Evolutionary conservation across 2,329 filamentous ascomycete species (phyloP), one percentile per base, ranked within the genome.

Genomic region (Fusarium sp.): DNA sequence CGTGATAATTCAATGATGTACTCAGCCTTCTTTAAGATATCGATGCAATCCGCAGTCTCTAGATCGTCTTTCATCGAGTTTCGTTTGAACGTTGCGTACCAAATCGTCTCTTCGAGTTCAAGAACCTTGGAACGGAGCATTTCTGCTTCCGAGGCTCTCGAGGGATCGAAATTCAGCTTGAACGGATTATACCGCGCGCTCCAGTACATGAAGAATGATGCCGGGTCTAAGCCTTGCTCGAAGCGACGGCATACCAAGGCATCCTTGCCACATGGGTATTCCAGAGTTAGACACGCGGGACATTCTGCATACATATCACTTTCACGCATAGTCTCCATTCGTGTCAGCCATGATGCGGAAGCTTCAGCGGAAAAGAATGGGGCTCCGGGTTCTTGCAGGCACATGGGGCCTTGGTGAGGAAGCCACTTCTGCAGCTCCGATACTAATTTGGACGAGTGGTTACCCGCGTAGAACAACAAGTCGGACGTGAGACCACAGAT

Each of bases 301-400:
- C 61, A 60, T 1, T 50, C 42, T 13, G 18, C 6, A 25, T 65
- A 41, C 11, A 65, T 0, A 4, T 49, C 53, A 0, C 25, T 21
- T 3, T 30, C 62, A 3, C 30, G 21, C 1, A 60, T 51, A 1
- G 30, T 25, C 9, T 45, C 61, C 7, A 65, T 41, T 1, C 26
- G 42, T 10, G 30, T 8, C 9, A 49, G 6, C 6, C 12, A 50
- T 2, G 61, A 63, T 16, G 54, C 62, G 0, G 62, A 54, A 3
- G 61, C 62, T 13, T 65, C 54, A 0, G 37, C 61, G 3, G 62
- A 65, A 2, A 48, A n/a, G 6, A 65, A 65, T 2, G 62, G 62
- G 1, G 49, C 62, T 0, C 61, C 62, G 0, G 62, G 62, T 1
- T 49, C 18, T 16, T 49, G 14, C 1, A 65, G 1, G 1, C 25